A percentile compares a stretch with the other conserved stretches of the same genome.
These are phyloP conservation scores for Phytophthora hibernalis DNA, from an alignment of 352 stramenopile species.

Conservation along the genomic window DNA sequence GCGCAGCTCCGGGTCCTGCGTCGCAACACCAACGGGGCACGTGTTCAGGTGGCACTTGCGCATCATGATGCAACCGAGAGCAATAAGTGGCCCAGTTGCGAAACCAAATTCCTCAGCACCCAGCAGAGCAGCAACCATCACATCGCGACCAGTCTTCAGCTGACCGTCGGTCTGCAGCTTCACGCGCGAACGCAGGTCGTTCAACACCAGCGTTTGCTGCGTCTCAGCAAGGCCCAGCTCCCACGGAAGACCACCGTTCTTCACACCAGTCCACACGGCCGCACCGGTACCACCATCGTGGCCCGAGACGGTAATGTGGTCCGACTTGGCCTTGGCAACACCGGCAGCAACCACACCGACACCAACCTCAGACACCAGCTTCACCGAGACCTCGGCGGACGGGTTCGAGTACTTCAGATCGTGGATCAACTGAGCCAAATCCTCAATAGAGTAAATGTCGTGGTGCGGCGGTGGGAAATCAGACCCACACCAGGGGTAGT, in stretches of 20 bases:
- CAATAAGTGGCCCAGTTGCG: conserved; percentile 94
- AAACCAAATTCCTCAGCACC: conserved; percentile 98
- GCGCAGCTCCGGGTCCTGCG: conserved; percentile 95
- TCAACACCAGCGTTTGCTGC: conserved; percentile 97
- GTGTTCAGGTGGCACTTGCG: conserved; percentile 98
- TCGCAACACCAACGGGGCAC: conserved; percentile 98
- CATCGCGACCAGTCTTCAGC: conserved; percentile 94
- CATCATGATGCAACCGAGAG: conserved; percentile 98
- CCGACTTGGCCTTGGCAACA: conserved; percentile 91
- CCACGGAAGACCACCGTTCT: conserved; percentile 95
- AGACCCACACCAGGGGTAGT: conserved; percentile 96
- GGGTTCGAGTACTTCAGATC: conserved; percentile 98
- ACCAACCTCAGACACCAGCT: conserved; percentile 96
- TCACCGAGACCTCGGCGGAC: conserved; percentile 93
- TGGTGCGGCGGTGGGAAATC: conserved; percentile 97
- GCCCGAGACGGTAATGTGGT: conserved; percentile 96
- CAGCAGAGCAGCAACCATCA: conserved; percentile 94
- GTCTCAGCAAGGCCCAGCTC: conserved; percentile 96
- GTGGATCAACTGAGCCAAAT: conserved; percentile 98
- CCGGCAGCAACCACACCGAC: conserved; percentile 95
- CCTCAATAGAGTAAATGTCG: conserved; percentile 99
- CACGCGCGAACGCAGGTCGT: conserved; percentile 93
- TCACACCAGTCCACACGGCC: conserved; percentile 95
- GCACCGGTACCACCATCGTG: conserved; percentile 96
- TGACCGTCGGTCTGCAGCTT: conserved; percentile 97